These are phyloP conservation scores for Allomyces javanicus DNA, from an alignment of 192 early-diverging fungal species.

Conservation along the genomic window DNA sequence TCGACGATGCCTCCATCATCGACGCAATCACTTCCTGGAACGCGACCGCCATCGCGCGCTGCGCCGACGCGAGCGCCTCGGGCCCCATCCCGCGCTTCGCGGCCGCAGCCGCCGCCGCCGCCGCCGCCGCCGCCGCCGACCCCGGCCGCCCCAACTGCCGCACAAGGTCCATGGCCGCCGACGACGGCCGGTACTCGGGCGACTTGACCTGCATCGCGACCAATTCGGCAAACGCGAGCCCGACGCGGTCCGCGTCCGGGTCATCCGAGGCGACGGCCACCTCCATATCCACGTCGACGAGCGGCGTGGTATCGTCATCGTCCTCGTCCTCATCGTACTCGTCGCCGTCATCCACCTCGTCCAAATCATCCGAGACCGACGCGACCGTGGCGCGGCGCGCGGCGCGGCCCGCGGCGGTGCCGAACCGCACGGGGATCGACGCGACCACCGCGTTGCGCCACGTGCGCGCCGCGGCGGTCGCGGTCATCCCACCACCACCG, in stretches of 20 bases:
- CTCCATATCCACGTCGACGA: constrained; percentile 1
- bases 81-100: too few species aligned
- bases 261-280: constrained; percentile 3
- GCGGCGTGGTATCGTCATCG: not conserved
- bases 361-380: not conserved
- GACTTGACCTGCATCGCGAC: constrained; percentile 27
- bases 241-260: not conserved
- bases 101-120: too few species aligned
- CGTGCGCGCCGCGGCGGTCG: not conserved
- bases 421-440: not conserved
- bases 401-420: too few species aligned
- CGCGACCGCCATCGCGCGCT: too few species aligned
- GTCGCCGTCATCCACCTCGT: not conserved
- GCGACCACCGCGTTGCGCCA: constrained; percentile 8
- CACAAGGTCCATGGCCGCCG: constrained; percentile 19
- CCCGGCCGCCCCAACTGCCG: constrained; percentile 26
- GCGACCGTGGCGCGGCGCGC: too few species aligned
- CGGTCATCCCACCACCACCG: not conserved
- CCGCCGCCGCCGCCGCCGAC: not conserved
- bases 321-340: constrained; percentile 1
- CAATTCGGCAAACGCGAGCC: constrained; percentile 12
- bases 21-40: too few species aligned
- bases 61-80: too few species aligned
- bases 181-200: constrained; percentile 25
- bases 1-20: too few species aligned